phyloP scores from a whole-genome alignment of 768 basidiomycete genomes.

The Boletus sensibilis region DNA sequence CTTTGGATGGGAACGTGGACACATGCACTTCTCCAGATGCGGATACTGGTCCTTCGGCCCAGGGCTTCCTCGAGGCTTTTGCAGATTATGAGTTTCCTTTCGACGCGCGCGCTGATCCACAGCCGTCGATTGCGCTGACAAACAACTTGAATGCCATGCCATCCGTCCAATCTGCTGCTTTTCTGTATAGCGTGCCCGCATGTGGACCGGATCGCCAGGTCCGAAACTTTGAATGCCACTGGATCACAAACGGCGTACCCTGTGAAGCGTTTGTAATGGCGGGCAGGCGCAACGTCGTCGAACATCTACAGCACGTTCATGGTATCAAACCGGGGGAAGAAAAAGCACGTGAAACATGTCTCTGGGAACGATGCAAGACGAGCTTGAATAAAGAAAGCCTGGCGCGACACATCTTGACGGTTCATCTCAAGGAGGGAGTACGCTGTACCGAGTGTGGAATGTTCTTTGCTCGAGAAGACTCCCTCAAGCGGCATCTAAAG shows the following conservation, averaged over 20 bases:
- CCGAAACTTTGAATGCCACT: constrained; percentile 9
- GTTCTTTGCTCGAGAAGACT: constrained; percentile 31
- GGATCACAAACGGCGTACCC: constrained; percentile 3
- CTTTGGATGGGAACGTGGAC: not conserved
- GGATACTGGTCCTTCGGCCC: not conserved
- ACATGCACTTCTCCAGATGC: not conserved
- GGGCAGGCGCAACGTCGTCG: constrained; percentile 16
- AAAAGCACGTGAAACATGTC: constrained; percentile 13
- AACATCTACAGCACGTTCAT: constrained; percentile 17
- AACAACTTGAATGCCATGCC: not conserved
- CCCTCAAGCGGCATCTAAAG: constrained; percentile 26
- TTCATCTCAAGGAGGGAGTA: constrained; percentile 22
- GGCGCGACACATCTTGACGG: constrained; percentile 25
- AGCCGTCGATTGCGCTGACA: not conserved
- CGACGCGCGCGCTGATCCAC: not conserved
- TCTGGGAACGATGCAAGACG: constrained; percentile 20
- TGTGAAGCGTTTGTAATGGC: constrained; percentile 3
- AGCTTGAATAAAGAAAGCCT: constrained; percentile 31
- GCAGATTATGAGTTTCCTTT: not conserved
- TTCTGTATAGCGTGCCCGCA: not conserved
- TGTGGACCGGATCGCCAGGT: not conserved
- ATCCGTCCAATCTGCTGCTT: not conserved
- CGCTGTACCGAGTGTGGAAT: constrained; percentile 17
- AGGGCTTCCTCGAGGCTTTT: not conserved
- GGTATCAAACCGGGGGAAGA: constrained; percentile 18